Base-by-base conservation (phyloP, 352 stramenopile genomes). In the Globisporangium iwayamae region DNA sequence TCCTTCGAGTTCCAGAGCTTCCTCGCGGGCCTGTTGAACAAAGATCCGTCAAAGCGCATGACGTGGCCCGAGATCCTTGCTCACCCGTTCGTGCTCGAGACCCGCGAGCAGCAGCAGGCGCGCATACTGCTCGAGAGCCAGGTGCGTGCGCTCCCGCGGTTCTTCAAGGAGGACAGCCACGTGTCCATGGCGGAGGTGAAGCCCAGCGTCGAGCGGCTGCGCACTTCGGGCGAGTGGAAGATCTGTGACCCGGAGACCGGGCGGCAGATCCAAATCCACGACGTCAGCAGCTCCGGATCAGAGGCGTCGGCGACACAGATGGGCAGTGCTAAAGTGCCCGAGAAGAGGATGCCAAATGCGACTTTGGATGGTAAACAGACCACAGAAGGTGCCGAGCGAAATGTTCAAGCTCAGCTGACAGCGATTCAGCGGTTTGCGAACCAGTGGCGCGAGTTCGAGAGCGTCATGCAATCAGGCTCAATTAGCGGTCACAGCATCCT, bases 71-170 rank as follows among this genome's bases (percentile, higher is more conserved):
- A 91, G 36, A 93, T 98, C 39, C 71, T 98, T 13, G 22, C 84
- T 5, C 93, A 98, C 58, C 89, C 91, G 7, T 98, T 98, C 60
- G 83, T 98, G 20, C 65, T 75, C 2, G 90, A 98, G 71, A 96
- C 86, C 20, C 64, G 80, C 7, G 75, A 88, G 22, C 87, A 97
- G 57, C 53, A 81, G 0, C 55, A 74, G 20, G 71, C 68, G 10
- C 75, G 83, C 4, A 48, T 83, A 43, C 61, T 81, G n/a, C 72
- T 91, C 0, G 83, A 91, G 58, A 65, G 70, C 16, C 73, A 89
- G 68, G 79, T 90, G 34, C 83, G 79, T 8, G 55, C 70, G 2
- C 66, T 91, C 2, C 86, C 84, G 10, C 75, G 77, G 0, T 94
- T 92, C 62, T 92, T 91, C 60, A 63, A 69, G n/a, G 78, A 83